A percentile compares a stretch with the other conserved stretches of the same genome.
Conservation (phyloP, 2,329 filamentous ascomycete genomes). For the Talaromyces amestolkiae region DNA sequence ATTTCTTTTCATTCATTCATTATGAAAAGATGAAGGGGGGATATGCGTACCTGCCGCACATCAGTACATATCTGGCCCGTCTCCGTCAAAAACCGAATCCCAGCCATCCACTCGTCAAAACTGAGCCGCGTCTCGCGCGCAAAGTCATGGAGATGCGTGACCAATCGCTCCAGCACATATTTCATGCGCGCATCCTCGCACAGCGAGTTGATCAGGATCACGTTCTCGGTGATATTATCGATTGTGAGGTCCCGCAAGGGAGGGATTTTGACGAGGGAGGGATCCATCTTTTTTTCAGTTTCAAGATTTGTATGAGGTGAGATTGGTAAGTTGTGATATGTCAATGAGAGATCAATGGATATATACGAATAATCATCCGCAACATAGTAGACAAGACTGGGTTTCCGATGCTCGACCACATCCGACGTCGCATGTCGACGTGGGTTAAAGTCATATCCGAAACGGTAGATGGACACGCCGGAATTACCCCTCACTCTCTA, state of each 20-base stretch:
- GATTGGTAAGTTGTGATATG: neutral
- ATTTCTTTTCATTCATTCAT: neutral
- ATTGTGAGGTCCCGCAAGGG: slow-evolving; percentile 68
- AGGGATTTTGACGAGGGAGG: slow-evolving; percentile 42
- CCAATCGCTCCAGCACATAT: slow-evolving; percentile 70
- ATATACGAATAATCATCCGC: neutral
- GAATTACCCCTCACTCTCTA: neutral
- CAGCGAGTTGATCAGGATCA: slow-evolving; percentile 71
- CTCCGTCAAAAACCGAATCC: slow-evolving; percentile 69
- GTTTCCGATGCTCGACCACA: neutral
- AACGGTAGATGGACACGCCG: neutral
- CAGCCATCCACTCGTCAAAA: slow-evolving; percentile 75
- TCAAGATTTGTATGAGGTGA: neutral
- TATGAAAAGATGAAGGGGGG: neutral
- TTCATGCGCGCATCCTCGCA: slow-evolving; percentile 63
- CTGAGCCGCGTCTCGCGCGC: slow-evolving; percentile 75
- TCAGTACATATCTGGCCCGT: slow-evolving; percentile 69
- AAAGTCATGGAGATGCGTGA: slow-evolving; percentile 78
- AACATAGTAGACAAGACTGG: neutral
- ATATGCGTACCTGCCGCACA: slow-evolving; percentile 60
- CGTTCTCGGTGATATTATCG: slow-evolving; percentile 77
- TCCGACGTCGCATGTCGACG: neutral
- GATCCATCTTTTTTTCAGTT: slow-evolving; percentile 36
- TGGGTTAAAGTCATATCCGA: slow-evolving; percentile 4
- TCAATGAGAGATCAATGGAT: neutral